These are phyloP conservation scores for Yamadazyma sp. DNA, from an alignment of 1,139 yeast species.

Conservation along the genomic window DNA sequence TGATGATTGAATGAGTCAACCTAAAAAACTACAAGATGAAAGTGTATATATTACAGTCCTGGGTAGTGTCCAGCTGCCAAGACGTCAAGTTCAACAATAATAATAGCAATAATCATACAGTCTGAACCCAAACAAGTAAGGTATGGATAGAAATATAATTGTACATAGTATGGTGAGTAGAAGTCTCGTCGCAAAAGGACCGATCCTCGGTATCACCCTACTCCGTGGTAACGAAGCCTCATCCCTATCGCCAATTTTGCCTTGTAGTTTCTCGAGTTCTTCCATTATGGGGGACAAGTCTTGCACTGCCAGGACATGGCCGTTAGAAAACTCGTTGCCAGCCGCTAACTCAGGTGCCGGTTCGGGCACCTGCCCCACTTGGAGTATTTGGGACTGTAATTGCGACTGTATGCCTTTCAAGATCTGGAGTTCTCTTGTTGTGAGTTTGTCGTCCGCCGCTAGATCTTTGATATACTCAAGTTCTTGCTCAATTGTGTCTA, in stretches of 20 bases:
- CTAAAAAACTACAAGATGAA: too few relatives aligned
- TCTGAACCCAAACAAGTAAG: conserved; percentile 29
- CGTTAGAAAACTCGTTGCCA: not conserved
- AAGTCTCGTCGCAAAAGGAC: conserved; percentile 4
- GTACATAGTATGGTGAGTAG: conserved; percentile 15
- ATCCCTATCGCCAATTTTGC: conserved; percentile 3
- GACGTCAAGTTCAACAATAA: conserved; percentile 24
- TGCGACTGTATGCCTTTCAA: conserved; percentile 11
- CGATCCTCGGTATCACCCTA: too few relatives aligned
- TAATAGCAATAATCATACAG: conserved; percentile 40
- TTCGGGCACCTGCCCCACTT: too few relatives aligned
- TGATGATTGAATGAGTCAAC: conserved; percentile 52
- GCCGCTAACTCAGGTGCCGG: not conserved
- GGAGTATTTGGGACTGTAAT: conserved; percentile 7
- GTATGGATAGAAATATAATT: conserved; percentile 17
- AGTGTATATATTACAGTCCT: conserved; percentile 9
- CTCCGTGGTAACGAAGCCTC: not conserved
- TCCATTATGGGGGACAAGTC: conserved; percentile 10
- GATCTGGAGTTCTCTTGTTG: conserved; percentile 8
- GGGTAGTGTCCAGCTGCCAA: not conserved
- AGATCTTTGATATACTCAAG: conserved; percentile 10
- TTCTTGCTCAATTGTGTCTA: conserved; percentile 11
- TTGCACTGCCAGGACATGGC: not conserved
- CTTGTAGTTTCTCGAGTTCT: conserved; percentile 14
- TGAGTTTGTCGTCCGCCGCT: conserved; percentile 7